Evolutionary conservation across 164 flowering plant genomes (phyloP).

Genomic region (Platanus orientalis): DNA sequence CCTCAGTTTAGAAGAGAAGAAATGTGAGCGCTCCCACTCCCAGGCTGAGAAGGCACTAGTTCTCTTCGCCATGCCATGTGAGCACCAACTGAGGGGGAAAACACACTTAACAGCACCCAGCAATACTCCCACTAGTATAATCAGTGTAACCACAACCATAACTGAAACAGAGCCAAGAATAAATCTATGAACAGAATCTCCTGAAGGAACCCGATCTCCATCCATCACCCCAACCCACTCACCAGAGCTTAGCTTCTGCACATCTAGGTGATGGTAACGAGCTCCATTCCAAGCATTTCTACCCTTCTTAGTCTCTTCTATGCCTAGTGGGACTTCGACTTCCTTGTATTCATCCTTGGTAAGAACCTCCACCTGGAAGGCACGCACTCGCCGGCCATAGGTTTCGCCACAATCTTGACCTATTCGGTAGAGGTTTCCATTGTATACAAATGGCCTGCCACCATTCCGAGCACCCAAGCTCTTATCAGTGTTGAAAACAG

Average conservation of each 20-base stretch:
- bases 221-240: conserved; percentile 70
- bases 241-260: conserved; percentile 56
- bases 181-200: conserved; percentile 44
- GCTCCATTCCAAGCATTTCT: conserved; percentile 75
- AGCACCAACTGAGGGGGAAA: conserved; percentile 58
- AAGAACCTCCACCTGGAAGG: conserved; percentile 52
- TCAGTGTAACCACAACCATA: conserved; percentile 28
- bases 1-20: conserved; percentile 42
- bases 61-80: conserved; percentile 42
- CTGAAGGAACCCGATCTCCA: conserved; percentile 77
- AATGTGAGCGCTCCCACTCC: conserved; percentile 49
- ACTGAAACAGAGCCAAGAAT: conserved; percentile 49
- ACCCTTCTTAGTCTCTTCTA: conserved; percentile 49
- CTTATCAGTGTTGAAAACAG: conserved; percentile 44
- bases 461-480: conserved; percentile 74
- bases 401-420: conserved; percentile 79
- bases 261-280: conserved; percentile 73
- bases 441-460: conserved; percentile 66
- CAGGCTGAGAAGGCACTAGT: conserved; percentile 33
- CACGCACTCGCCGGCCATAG: conserved; percentile 52
- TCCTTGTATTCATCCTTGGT: conserved; percentile 51
- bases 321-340: conserved; percentile 53
- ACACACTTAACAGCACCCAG: conserved; percentile 60
- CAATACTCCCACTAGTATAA: conserved; percentile 43
- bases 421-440: conserved; percentile 59